Percentiles rank a stretch among this genome's conserved stretches.
These are phyloP conservation scores for Anthracocystis panici-leucophaei DNA, from an alignment of 1,284 basidiomycete species.

Conservation along the genomic window DNA sequence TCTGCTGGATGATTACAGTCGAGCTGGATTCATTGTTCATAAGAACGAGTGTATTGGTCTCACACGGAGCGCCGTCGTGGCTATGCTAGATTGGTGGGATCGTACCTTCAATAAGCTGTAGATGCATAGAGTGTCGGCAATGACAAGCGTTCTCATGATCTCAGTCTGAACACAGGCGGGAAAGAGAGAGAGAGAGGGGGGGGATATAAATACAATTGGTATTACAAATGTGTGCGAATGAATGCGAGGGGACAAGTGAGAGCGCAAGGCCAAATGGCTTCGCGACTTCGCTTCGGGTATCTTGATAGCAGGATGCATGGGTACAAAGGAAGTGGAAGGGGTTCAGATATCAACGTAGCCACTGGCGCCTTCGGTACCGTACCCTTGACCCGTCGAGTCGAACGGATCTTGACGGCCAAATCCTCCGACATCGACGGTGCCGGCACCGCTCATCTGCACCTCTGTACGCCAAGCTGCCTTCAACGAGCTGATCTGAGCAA, in stretches of 20 bases:
- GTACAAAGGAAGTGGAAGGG: not conserved
- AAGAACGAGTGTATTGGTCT: constrained; percentile 12
- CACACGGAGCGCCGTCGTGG: constrained; percentile 13
- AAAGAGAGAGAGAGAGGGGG: not conserved
- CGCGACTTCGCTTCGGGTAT: constrained; percentile 29
- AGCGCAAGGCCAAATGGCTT: not conserved
- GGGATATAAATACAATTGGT: constrained; percentile 37
- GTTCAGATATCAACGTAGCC: constrained; percentile 56
- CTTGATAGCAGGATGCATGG: constrained; percentile 2
- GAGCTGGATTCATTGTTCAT: constrained; percentile 11
- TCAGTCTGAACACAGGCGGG: not conserved
- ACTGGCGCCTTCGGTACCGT: constrained; percentile 31
- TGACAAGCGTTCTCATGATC: not conserved
- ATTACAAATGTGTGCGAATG: constrained; percentile 24
- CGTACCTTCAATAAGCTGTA: constrained; percentile 7
- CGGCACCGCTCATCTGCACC: constrained; percentile 69
- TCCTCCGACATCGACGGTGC: constrained; percentile 41
- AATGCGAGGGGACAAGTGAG: not conserved
- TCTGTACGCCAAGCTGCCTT: constrained; percentile 72
- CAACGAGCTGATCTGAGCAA: constrained; percentile 76
- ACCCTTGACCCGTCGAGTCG: constrained; percentile 34
- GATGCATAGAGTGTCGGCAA: not conserved
- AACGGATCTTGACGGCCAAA: constrained; percentile 43
- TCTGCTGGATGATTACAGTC: constrained; percentile 15
- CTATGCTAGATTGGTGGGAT: constrained; percentile 30